Evolutionary conservation across 768 basidiomycete species (phyloP).

Genomic region (Xerocomellus intermedius): DNA sequence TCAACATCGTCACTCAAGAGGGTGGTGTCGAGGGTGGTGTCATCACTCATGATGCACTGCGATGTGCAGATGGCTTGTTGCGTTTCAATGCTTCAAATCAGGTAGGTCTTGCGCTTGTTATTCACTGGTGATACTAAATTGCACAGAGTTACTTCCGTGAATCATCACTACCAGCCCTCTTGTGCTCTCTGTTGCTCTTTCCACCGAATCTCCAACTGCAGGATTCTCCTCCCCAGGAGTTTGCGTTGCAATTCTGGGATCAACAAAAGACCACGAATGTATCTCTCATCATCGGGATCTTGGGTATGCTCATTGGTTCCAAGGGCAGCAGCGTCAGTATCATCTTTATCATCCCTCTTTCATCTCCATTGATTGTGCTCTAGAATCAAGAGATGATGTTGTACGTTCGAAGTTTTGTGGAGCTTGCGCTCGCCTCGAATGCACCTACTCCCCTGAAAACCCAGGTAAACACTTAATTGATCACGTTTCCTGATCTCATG

Average conservation of each 20-base stretch:
- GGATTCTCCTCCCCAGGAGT: constrained; percentile 75
- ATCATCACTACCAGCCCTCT: constrained; percentile 65
- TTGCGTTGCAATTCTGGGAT: constrained; percentile 96
- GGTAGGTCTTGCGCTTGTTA: constrained; percentile 41
- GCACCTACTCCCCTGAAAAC: constrained; percentile 85
- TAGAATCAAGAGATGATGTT: constrained; percentile 57
- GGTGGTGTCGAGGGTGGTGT: constrained; percentile 91
- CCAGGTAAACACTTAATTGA: constrained; percentile 49
- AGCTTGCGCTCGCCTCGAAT: constrained; percentile 91
- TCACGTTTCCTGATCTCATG: constrained; percentile 28
- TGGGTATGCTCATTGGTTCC: constrained; percentile 80
- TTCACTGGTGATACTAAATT: constrained; percentile 15
- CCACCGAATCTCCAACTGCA: constrained; percentile 59
- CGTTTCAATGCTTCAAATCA: constrained; percentile 95
- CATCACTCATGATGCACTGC: constrained; percentile 81
- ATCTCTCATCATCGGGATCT: constrained; percentile 73
- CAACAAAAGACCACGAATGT: constrained; percentile 84
- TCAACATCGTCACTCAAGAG: constrained; percentile 82
- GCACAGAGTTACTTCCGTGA: constrained; percentile 93
- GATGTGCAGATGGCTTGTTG: constrained; percentile 81
- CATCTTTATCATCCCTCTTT: neutral
- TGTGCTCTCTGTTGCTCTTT: constrained; percentile 70
- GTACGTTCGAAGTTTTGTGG: constrained; percentile 76
- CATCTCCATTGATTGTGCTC: neutral
- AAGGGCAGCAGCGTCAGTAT: constrained; percentile 61